Conservation (phyloP, 345 rosid genomes). For the Populus deltoides region DNA sequence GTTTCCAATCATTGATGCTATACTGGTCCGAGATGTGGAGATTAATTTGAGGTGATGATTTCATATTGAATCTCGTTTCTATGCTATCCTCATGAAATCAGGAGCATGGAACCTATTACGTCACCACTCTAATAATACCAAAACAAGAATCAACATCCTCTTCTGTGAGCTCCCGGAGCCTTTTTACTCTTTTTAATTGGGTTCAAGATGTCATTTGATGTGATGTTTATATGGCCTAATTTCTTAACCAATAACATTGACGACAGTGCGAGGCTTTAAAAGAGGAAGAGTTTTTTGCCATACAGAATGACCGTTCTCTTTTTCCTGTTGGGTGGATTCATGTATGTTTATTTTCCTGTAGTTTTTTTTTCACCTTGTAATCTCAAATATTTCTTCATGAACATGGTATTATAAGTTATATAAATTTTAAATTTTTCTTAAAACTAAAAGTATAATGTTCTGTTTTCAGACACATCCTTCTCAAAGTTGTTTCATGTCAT, state of each 20-base stretch:
- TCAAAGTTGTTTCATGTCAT: slow-evolving; percentile 92
- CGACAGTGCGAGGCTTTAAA: slow-evolving; percentile 72
- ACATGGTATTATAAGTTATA: background rate
- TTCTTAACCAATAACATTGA: background rate
- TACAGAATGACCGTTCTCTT: slow-evolving; percentile 72
- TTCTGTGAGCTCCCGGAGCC: slow-evolving; percentile 55
- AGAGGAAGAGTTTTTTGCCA: slow-evolving; percentile 80
- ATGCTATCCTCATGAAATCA: slow-evolving; percentile 22
- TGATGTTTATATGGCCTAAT: slow-evolving; percentile 2
- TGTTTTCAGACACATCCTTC: slow-evolving; percentile 87
- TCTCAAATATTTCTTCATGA: background rate
- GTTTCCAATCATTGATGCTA: background rate
- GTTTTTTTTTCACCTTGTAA: background rate
- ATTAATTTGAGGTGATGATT: slow-evolving; percentile 1
- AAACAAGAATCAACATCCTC: slow-evolving; percentile 83
- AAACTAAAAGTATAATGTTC: background rate
- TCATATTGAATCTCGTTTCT: slow-evolving; percentile 1
- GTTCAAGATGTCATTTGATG: slow-evolving; percentile 4
- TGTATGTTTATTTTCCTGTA: slow-evolving; percentile 36
- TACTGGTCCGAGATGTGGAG: background rate
- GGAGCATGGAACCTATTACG: slow-evolving; percentile 71
- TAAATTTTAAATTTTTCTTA: background rate
- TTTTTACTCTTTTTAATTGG: slow-evolving; percentile 13
- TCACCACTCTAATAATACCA: slow-evolving; percentile 85
- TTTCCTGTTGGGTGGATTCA: slow-evolving; percentile 90